phyloP scores from a whole-genome alignment of 169 alveolate genomes.

The Eimeria zaria region DNA sequence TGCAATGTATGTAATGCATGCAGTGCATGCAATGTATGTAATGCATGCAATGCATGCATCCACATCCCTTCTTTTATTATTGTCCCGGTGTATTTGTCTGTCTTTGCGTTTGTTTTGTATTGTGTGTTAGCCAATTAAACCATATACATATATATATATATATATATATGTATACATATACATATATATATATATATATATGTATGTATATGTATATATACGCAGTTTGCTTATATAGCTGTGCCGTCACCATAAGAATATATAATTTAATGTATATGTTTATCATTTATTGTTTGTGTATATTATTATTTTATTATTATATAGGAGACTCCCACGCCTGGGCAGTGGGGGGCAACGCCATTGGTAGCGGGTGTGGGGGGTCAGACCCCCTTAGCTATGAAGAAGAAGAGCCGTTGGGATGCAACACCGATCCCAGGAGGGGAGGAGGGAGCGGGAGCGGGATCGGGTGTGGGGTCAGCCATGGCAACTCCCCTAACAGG shows the following conservation, averaged over 20 bases:
- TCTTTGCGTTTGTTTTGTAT: background rate
- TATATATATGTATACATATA: too few relatives aligned
- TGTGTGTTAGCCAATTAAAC: too few relatives aligned
- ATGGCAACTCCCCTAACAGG: slow-evolving; percentile 75
- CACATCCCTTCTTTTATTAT: background rate
- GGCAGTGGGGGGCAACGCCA: slow-evolving; percentile 88
- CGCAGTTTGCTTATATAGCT: too few relatives aligned
- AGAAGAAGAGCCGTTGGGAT: slow-evolving; percentile 85
- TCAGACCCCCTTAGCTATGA: slow-evolving; percentile 64
- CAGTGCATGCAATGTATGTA: too few relatives aligned
- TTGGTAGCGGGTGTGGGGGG: slow-evolving; percentile 71
- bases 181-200: too few relatives aligned
- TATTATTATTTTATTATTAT: background rate
- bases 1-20: too few relatives aligned
- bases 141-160: background rate
- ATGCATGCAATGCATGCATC: background rate
- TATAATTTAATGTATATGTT: background rate
- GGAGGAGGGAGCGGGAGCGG: slow-evolving; percentile 46
- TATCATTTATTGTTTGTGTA: background rate
- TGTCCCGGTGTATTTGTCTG: background rate
- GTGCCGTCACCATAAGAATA: too few relatives aligned
- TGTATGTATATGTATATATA: background rate
- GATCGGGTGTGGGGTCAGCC: slow-evolving; percentile 68
- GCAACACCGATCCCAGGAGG: slow-evolving; percentile 85
- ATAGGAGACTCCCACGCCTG: slow-evolving; percentile 86